These are phyloP conservation scores for Plasmodium fragile DNA, from an alignment of 169 alveolate genomes.

Conservation along the genomic window DNA sequence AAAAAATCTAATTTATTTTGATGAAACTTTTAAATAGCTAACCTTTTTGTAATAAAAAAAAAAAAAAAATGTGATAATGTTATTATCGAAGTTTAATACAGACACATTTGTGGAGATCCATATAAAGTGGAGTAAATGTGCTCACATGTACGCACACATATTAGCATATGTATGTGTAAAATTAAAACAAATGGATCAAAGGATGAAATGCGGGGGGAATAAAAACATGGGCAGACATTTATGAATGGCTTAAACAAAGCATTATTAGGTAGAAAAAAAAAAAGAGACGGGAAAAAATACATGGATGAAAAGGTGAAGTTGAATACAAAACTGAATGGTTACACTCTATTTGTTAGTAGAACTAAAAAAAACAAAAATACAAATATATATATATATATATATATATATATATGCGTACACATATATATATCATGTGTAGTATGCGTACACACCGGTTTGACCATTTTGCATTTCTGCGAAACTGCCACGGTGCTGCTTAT, in stretches of 20 bases:
- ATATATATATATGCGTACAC: background rate
- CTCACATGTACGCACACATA: background rate
- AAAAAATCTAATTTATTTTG: background rate
- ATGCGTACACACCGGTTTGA: background rate
- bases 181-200: constrained; percentile 24
- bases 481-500: background rate
- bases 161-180: background rate
- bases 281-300: background rate
- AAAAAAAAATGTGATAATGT: background rate
- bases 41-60: background rate
- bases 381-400: background rate
- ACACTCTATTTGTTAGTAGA: background rate
- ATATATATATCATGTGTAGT: background rate
- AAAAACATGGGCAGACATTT: background rate
- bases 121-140: background rate
- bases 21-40: background rate
- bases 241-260: background rate
- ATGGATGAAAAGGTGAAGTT: background rate
- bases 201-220: background rate
- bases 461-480: background rate
- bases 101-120: background rate
- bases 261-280: background rate
- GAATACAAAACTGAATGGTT: background rate
- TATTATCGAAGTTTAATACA: background rate
- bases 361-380: background rate